Conservation (phyloP, 345 rosid species). For the Erodium maritimum region DNA sequence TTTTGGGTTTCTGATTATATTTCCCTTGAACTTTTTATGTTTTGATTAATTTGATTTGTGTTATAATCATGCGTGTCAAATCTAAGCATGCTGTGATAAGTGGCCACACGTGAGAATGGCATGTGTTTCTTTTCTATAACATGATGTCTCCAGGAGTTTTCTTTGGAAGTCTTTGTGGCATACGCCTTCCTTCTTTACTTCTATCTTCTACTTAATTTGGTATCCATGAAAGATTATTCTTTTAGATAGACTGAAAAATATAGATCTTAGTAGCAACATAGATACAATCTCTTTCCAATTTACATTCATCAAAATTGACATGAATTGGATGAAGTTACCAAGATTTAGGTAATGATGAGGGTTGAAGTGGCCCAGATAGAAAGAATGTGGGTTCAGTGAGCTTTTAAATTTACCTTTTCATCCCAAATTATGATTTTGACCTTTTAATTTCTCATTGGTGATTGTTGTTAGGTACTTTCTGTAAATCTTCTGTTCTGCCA, state of each 20-base stretch:
- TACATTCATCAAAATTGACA: not conserved
- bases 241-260: not conserved
- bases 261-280: not conserved
- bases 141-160: not conserved
- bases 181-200: not conserved
- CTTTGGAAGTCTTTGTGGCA: not conserved
- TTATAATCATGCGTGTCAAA: not conserved
- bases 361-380: not conserved
- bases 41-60: not conserved
- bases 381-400: too few relatives aligned
- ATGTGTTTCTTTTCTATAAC: not conserved
- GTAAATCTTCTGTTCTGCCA: too few relatives aligned
- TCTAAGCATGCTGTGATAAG: not conserved
- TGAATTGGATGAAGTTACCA: not conserved
- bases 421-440: not conserved
- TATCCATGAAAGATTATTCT: not conserved
- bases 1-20: not conserved
- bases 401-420: not conserved
- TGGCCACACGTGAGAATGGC: not conserved
- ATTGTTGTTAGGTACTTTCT: not conserved
- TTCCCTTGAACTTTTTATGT: not conserved
- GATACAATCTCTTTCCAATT: not conserved
- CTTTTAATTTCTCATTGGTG: not conserved
- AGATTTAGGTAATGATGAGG: not conserved
- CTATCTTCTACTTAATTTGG: not conserved